Evolutionary conservation across 169 alveolate genomes (phyloP).

Genomic region (Plasmodium falciparum): DNA sequence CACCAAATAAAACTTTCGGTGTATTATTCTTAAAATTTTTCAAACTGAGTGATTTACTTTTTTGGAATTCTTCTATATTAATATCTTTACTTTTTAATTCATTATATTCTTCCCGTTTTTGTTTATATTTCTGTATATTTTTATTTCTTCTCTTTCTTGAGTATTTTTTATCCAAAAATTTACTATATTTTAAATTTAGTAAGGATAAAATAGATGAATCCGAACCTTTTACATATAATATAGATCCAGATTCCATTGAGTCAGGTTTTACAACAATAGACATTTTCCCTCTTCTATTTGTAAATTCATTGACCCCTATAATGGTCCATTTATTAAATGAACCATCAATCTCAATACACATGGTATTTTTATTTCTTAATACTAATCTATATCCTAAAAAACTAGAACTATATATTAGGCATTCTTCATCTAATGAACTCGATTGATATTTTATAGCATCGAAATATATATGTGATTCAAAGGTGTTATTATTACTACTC

Average conservation of each 20-base stretch:
- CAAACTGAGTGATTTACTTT: background rate
- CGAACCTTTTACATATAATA: constrained; percentile 74
- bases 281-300: constrained; percentile 75
- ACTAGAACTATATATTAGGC: constrained; percentile 67
- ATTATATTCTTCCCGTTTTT: background rate
- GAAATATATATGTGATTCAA: constrained; percentile 50
- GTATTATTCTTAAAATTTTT: background rate
- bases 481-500: background rate
- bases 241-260: constrained; percentile 50
- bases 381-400: constrained; percentile 62
- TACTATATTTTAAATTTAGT: constrained; percentile 59
- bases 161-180: constrained; percentile 39
- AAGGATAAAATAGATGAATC: constrained; percentile 68
- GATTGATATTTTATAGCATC: constrained; percentile 76
- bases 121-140: background rate
- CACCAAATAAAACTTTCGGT: background rate
- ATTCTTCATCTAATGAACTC: constrained; percentile 75
- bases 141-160: constrained; percentile 22
- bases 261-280: constrained; percentile 76
- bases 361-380: constrained; percentile 67
- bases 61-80: constrained; percentile 2
- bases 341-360: constrained; percentile 76
- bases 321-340: constrained; percentile 61
- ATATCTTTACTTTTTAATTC: background rate
- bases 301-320: constrained; percentile 75